These are phyloP conservation scores for Calvatia gigantea DNA, from an alignment of 768 basidiomycete species.

Conservation along the genomic window DNA sequence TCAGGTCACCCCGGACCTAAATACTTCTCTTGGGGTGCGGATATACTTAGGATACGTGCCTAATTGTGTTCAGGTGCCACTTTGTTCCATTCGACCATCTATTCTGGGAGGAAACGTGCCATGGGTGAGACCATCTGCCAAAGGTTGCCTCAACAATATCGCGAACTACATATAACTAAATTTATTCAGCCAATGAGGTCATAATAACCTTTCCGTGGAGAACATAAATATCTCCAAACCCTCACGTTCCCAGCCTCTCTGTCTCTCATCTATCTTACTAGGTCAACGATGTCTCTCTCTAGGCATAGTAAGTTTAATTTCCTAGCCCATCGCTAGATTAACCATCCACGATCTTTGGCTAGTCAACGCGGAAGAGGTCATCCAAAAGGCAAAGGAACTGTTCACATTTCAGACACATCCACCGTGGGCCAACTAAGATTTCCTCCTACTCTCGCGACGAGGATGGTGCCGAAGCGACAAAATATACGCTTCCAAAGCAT, in stretches of 20 bases:
- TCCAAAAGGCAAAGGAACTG: slow-evolving; percentile 37
- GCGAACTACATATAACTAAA: background rate
- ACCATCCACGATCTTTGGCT: background rate
- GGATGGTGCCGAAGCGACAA: slow-evolving; percentile 36
- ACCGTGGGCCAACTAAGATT: slow-evolving; percentile 22
- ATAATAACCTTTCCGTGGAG: background rate
- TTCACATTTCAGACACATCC: slow-evolving; percentile 33
- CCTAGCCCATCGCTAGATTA: background rate
- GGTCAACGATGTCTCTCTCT: slow-evolving; percentile 30
- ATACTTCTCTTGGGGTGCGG: too few relatives aligned
- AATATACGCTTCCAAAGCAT: slow-evolving; percentile 40
- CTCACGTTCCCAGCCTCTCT: background rate
- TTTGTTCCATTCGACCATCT: too few relatives aligned
- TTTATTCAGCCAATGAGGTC: background rate
- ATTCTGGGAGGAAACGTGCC: too few relatives aligned
- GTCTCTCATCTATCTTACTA: background rate
- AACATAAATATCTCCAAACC: slow-evolving; percentile 6
- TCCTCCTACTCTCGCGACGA: slow-evolving; percentile 36
- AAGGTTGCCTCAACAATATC: too few relatives aligned
- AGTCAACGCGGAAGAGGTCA: slow-evolving; percentile 51
- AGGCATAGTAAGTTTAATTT: slow-evolving; percentile 29
- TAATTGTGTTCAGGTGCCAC: too few relatives aligned
- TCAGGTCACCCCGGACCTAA: too few relatives aligned
- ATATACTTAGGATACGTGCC: too few relatives aligned
- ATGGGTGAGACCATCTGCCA: too few relatives aligned